Base-by-base conservation (phyloP, 2,329 filamentous ascomycete genomes). In the Penicillium corylophilum region DNA sequence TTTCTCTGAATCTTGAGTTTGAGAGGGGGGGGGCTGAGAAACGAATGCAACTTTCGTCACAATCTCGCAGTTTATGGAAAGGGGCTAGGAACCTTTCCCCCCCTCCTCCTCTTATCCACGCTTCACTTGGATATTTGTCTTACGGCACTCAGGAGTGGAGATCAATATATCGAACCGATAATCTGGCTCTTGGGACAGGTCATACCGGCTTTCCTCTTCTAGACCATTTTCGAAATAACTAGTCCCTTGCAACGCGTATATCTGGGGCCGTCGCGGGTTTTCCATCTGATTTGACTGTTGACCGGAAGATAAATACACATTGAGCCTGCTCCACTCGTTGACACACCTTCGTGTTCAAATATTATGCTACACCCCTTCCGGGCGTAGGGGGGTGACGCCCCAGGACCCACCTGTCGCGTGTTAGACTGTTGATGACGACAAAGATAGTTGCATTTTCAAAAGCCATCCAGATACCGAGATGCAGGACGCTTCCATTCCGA, bases 41-140 rank as follows among this genome's bases (percentile, higher is more conserved):
- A 22, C 23, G 26, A 39, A 54, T 57, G 55, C 53, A 55, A 13
- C 45, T 49, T 36, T 24, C 38, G 48, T 57, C 52, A 53, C 53
- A 55, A 47, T 41, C 16, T 26, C 33, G 16, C 35, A 41, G 48
- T 33, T 44, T 40, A 40, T 43, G 51, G 15, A 43, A 43, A 22
- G 20, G 38, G 4, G 1, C 16, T 8, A 18, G 16, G n/a, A 18
- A 33, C 15, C 6, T 18, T 16, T 16, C 18, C 5, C 15, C 5
- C 2, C 7, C 31, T 6, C n/a, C n/a, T 8, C 31, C n/a, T 35
- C n/a, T 35, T 18, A 13, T 38, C 13, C 15, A 5, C 16, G 13
- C 29, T 18, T 38, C 3, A 18, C 8, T 20, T 24, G 42, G 38
- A 53, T 24, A 39, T 16, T 36, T 44, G 9, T 49, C 44, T 33